Base-by-base conservation (phyloP, 805 yeast genomes). In the Jamesozyma piceae region DNA sequence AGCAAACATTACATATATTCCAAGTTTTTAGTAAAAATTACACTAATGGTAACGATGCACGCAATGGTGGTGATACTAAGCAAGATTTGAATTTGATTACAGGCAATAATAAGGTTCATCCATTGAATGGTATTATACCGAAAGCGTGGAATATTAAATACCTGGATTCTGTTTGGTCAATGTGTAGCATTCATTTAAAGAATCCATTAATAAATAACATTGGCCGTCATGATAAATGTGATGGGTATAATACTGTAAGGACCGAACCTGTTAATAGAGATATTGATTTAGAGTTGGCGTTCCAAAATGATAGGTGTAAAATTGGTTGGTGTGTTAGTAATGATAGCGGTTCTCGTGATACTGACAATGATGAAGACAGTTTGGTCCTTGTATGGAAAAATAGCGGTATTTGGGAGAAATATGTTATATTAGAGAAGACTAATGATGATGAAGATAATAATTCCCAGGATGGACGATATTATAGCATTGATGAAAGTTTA, bases 161-260 rank as follows among this genome's bases (percentile, higher is more conserved):
- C 58, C 83, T 89, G 62, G 77, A 81, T 40, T 80, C 90, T 2
- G 81, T 83, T 14, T 89, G 96, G 96, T 80, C 92, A 33, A 85
- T 82, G 65, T 85, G 86, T 40, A 82, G 90, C 0, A 69, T 77
- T 14, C 81, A 84, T 52, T 59, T 75, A 34, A 57, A 57, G 22
- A 54, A 58, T 32, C 60, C 63, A 3, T 36, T 48, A 34, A 37
- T 49, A 35, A 18, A 8, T 24, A 48, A 46, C 30, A 58, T 54
- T 28, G 47, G 45, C 8, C 13, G 15, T 9, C 18, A 34, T 34
- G 18, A 17, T 27, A 59, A 55, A 30, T 51, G 51, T 50, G 55
- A 47, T 26, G 43, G 47, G 24, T 17, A 40, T 11, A 28, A 20
- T 21, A 15, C 30, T 14, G 28, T 13, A 9, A 37, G 20, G 5